phyloP scores from a whole-genome alignment of 108 stramenopile species.

The Fragilaria radians region DNA sequence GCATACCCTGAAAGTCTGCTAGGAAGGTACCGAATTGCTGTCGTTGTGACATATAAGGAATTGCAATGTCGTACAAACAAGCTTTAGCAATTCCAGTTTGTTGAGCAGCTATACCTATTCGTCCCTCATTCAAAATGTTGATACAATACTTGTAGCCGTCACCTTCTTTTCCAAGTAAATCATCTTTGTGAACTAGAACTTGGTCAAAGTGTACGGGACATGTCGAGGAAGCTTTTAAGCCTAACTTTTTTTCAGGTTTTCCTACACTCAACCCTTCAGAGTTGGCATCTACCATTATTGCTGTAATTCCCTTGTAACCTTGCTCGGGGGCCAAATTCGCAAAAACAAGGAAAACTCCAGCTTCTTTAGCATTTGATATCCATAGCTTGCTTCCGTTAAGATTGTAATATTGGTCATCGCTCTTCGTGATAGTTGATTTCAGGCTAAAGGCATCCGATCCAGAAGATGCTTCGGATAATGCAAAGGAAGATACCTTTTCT shows the following conservation, averaged over 20 bases:
- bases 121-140: conserved; percentile 94
- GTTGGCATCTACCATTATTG: conserved; percentile 86
- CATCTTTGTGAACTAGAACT: conserved; percentile 66
- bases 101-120: conserved; percentile 93
- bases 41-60: conserved; percentile 88
- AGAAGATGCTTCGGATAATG: conserved; percentile 81
- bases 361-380: conserved; percentile 90
- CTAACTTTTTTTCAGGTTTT: conserved; percentile 86
- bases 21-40: conserved; percentile 86
- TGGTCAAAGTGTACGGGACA: conserved; percentile 85
- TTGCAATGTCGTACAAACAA: conserved; percentile 68
- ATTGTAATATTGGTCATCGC: conserved; percentile 68
- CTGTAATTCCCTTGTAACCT: conserved; percentile 93
- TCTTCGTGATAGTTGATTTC: conserved; percentile 69
- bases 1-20: conserved; percentile 92
- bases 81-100: conserved; percentile 93
- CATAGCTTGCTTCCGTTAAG: conserved; percentile 90
- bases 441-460: conserved; percentile 95
- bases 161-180: conserved; percentile 87
- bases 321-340: conserved; percentile 77
- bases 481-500: conserved; percentile 81
- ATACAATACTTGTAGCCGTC: conserved; percentile 93
- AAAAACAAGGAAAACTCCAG: conserved; percentile 89
- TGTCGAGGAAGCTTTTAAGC: conserved; percentile 85
- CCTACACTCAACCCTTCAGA: conserved; percentile 80